Evolutionary conservation across 306 rosid genomes (phyloP).

Genomic region (Vigna hirtella): DNA sequence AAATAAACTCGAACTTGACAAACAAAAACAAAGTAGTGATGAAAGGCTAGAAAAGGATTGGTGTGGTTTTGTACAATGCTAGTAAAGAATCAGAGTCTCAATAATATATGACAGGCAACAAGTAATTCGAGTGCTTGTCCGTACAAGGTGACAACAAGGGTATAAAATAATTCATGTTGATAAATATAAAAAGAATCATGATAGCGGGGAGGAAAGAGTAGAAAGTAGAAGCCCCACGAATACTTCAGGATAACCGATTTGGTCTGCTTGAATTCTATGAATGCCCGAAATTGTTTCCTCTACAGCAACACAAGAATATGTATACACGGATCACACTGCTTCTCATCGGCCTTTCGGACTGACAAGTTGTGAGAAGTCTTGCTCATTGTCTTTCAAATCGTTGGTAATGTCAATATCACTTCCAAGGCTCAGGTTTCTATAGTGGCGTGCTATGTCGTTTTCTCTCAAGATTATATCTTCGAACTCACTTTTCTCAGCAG

Average conservation of each 20-base stretch:
- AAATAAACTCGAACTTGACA: constrained; percentile 3
- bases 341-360: constrained; percentile 45
- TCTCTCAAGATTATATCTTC: constrained; percentile 46
- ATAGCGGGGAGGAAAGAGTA: not conserved
- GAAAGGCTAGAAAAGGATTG: not conserved
- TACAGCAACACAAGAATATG: not conserved
- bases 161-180: constrained; percentile 23
- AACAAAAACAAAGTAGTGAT: not conserved
- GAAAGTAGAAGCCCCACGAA: constrained; percentile 34
- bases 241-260: constrained; percentile 27
- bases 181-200: constrained; percentile 6
- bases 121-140: constrained; percentile 13
- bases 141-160: not conserved
- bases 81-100: constrained; percentile 13
- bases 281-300: constrained; percentile 17
- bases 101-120: constrained; percentile 24
- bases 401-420: constrained; percentile 46
- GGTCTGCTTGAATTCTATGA: constrained; percentile 41
- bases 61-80: not conserved
- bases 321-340: not conserved
- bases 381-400: constrained; percentile 14
- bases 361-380: constrained; percentile 46
- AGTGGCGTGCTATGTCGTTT: constrained; percentile 40
- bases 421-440: constrained; percentile 50
- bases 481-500: constrained; percentile 20